Evolutionary conservation across 768 basidiomycete genomes (phyloP), one percentile per base, ranked within the genome.

Genomic region (Dacryopinax primogenitus): DNA sequence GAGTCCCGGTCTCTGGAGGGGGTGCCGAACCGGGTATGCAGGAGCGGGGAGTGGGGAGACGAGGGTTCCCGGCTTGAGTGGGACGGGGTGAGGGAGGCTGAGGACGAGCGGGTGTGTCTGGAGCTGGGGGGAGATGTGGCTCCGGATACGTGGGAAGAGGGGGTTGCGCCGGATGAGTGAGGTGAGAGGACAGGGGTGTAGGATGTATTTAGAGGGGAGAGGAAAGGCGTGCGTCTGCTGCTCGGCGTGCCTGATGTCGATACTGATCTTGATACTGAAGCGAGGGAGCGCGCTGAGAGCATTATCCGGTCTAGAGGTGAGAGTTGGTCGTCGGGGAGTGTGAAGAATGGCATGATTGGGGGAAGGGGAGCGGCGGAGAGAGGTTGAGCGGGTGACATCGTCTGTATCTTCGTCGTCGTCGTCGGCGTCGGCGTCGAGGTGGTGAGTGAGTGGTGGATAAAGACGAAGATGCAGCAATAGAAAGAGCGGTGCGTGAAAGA

Each of bases 281-380:
- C 23, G 51, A 58, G 51, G 26, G 51, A 58, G 51, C 51, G 51
- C 26, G 51, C 51, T 23, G 51, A 58, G 51, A 58, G 51, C 51
- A 58, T 58, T 58, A 58, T 58, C 13, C 51, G 51, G 26, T 58
- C 51, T 30, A 58, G 51, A 11, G 51, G 51, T 23, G 51, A 58
- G 51, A 58, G 51, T 30, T 58, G 51, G 51, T 30, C 51, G 51
- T 58, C 51, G 4, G 51, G 51, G 51, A 58, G 51, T 23, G 51
- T 58, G 51, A 58, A 58, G 51, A 58, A 58, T 13, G 45, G 45
- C 11, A 23, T 15, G 12, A 47, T 37, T 37, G 36, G 11, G 45
- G 13, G 45, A 6, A 30, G 51, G 30, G 26, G 26, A 30, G 51
- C 15, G 7, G 51, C 51, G 13, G 51, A 3, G 30, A 58, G 51